Base-by-base conservation (phyloP, 768 basidiomycete genomes). In the Crucibulum laeve region DNA sequence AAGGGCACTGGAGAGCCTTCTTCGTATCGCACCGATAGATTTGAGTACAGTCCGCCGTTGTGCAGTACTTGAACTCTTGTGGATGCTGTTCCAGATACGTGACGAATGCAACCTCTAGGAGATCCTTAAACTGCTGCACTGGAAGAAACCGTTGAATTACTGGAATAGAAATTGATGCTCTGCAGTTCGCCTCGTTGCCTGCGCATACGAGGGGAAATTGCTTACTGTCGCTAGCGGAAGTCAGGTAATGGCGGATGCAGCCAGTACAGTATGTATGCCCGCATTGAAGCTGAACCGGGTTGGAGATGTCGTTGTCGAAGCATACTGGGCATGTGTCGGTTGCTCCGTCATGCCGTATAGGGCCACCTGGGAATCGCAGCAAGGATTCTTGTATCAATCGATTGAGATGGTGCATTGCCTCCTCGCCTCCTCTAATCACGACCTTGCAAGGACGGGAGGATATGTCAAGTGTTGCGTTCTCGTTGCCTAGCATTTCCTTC, bases 11-110 rank as follows among this genome's bases (percentile, higher is more conserved):
- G 51, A 76, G 53, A 35, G 57, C 45, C 32, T 57, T 45, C 25
- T 53, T 41, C 13, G 49, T 43, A 22, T 59, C 56, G 35, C 56
- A 55, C 38, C 71, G 64, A 60, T 89, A 89, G 3, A 87, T 73
- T 50, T 84, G 80, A 4, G 64, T 68, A 55, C 87, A 89, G 54
- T 86, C 84, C 0, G 87, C 79, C 0, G 84, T 87, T 1, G 77
- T 80, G 61, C 87, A 89, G 48, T 81, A 80, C 42, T 74, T 73
- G 55, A 79, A 79, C 34, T 79, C 76, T 26, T 69, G 63, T 0
- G 79, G 69, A 39, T 77, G 76, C 25, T 71, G 57, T 32, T 79
- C 76, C 32, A 85, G 61, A 54, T 87, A 72, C 0, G 65, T 57
- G 36, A 63, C 61, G 51, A 84, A 84, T 0, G 78, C 74, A 0